phyloP scores from a whole-genome alignment of 345 rosid species.

The Eucalyptus pumila region DNA sequence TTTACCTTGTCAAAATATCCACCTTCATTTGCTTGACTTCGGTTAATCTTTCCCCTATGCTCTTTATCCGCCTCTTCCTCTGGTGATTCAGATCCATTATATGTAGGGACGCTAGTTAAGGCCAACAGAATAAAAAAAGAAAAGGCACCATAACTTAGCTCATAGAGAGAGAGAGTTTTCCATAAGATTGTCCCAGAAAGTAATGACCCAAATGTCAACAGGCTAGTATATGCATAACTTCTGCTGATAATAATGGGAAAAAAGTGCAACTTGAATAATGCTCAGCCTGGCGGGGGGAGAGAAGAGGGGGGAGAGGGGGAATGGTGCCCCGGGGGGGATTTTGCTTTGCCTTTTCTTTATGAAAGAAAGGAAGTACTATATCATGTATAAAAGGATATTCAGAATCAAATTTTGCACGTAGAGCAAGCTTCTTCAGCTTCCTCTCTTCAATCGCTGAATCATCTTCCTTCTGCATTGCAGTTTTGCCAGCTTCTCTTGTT shows the following conservation, averaged over 20 bases:
- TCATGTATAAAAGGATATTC: conserved; percentile 67
- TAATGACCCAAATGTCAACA: not conserved
- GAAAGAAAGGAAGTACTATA: not conserved
- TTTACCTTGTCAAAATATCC: conserved; percentile 70
- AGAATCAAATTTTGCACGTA: conserved; percentile 65
- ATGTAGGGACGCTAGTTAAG: conserved; percentile 49
- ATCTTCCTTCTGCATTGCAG: conserved; percentile 27
- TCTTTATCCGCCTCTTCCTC: conserved; percentile 52
- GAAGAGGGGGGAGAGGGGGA: too few species aligned
- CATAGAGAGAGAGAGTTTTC: not conserved
- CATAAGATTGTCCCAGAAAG: not conserved
- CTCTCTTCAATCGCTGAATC: conserved; percentile 38
- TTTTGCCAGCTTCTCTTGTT: conserved; percentile 14
- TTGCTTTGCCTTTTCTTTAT: not conserved
- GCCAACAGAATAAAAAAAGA: not conserved
- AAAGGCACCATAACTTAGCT: not conserved
- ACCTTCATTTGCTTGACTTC: conserved; percentile 40
- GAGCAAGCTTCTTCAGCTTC: conserved; percentile 70
- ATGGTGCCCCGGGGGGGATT: accelerated
- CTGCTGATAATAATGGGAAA: not conserved
- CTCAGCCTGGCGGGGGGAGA: not conserved
- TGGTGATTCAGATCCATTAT: conserved; percentile 39
- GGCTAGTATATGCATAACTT: not conserved
- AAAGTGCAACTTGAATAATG: not conserved
- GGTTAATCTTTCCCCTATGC: conserved; percentile 16